Percentiles rank a stretch among this genome's conserved stretches.
These are phyloP conservation scores for Phytophthora macrochlamydospora DNA, from an alignment of 352 stramenopile species.

Conservation along the genomic window DNA sequence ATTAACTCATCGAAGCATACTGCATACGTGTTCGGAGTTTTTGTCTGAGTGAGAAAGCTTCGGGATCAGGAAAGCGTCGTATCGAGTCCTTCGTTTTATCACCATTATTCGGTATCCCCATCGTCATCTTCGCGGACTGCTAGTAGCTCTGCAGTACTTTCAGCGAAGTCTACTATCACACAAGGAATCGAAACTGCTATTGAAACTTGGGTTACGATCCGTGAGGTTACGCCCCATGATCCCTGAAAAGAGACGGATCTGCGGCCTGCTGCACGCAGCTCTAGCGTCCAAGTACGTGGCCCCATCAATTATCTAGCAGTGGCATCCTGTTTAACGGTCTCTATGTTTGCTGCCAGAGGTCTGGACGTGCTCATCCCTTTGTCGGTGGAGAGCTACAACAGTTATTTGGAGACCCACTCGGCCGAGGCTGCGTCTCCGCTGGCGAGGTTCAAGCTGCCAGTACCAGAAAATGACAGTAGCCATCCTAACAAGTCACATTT, in stretches of 20 bases:
- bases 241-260: neutral
- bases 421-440: slow-evolving; percentile 36
- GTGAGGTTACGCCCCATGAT: neutral
- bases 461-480: slow-evolving; percentile 10
- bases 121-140: too few species aligned
- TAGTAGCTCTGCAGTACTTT: too few species aligned
- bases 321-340: neutral
- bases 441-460: slow-evolving; percentile 51
- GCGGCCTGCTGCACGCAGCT: neutral
- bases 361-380: slow-evolving; percentile 74
- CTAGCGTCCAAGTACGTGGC: slow-evolving; percentile 23
- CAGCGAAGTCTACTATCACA: too few species aligned
- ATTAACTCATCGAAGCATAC: too few species aligned
- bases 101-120: too few species aligned
- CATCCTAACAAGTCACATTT: slow-evolving; percentile 39
- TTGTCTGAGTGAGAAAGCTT: too few species aligned
- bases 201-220: neutral
- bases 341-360: slow-evolving; percentile 33
- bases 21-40: too few species aligned
- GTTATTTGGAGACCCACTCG: slow-evolving; percentile 39
- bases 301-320: neutral
- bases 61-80: too few species aligned
- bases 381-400: slow-evolving; percentile 72
- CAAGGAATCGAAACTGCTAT: neutral
- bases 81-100: too few species aligned